Conservation (phyloP, 176 grass and related monocot genomes). For the Avena atlantica region DNA sequence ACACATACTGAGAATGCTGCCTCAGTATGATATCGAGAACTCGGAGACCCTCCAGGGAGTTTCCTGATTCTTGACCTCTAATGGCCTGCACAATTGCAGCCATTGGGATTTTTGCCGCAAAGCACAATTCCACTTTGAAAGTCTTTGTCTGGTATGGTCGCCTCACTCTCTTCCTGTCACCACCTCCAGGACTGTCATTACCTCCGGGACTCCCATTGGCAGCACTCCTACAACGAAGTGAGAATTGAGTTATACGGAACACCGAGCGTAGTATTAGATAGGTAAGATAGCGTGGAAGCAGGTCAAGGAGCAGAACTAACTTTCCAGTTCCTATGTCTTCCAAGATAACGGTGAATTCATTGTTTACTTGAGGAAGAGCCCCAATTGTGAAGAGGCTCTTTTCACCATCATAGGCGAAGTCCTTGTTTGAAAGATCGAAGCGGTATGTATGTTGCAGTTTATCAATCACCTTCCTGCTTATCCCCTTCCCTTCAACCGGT, state of each 20-base stretch:
- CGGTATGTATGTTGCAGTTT: slow-evolving; percentile 58
- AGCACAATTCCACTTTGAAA: slow-evolving; percentile 62
- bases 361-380: slow-evolving; percentile 63
- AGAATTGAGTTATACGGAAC: neutral
- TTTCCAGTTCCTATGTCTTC: slow-evolving; percentile 53
- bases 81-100: slow-evolving; percentile 58
- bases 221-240: slow-evolving; percentile 41
- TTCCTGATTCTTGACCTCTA: slow-evolving; percentile 60
- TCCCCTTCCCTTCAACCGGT: slow-evolving; percentile 65
- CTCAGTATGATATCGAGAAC: slow-evolving; percentile 80
- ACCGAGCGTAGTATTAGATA: neutral
- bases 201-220: slow-evolving; percentile 56
- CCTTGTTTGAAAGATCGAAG: slow-evolving; percentile 60
- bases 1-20: slow-evolving; percentile 62
- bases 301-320: slow-evolving; percentile 48
- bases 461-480: slow-evolving; percentile 73
- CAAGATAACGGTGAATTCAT: slow-evolving; percentile 64
- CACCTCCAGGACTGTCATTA: slow-evolving; percentile 49
- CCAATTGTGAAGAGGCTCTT: slow-evolving; percentile 71
- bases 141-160: slow-evolving; percentile 51
- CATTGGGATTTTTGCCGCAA: slow-evolving; percentile 64
- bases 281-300: neutral
- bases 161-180: slow-evolving; percentile 59
- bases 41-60: slow-evolving; percentile 59
- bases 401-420: slow-evolving; percentile 78